Percentiles rank a stretch among this genome's conserved stretches.
Evolutionary conservation across 257 asterid species (phyloP).

Genomic region (Scutellaria baicalensis): DNA sequence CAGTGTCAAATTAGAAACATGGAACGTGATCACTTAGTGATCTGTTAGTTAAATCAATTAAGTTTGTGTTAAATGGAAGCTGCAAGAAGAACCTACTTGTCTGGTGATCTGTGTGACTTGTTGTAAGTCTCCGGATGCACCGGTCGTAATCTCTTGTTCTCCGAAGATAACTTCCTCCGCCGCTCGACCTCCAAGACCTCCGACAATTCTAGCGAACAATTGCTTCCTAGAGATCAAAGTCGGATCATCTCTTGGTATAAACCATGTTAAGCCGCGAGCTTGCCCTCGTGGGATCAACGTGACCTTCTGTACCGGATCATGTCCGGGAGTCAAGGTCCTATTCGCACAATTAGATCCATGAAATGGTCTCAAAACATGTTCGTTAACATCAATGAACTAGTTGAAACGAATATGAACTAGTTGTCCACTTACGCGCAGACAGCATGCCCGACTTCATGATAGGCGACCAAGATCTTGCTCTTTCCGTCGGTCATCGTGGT

Average conservation of each 20-base stretch:
- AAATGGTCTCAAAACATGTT: not conserved
- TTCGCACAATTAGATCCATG: not conserved
- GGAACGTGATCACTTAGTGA: not conserved
- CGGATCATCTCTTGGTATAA: slow-evolving; percentile 53
- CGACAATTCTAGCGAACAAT: slow-evolving; percentile 63
- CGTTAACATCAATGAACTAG: not conserved
- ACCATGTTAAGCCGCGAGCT: slow-evolving; percentile 74
- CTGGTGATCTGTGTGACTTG: slow-evolving; percentile 56
- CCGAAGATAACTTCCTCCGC: slow-evolving; percentile 71
- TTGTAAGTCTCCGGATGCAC: slow-evolving; percentile 66
- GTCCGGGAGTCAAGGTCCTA: slow-evolving; percentile 63
- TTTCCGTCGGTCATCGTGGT: slow-evolving; percentile 66
- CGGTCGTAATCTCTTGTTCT: slow-evolving; percentile 60
- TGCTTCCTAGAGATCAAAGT: slow-evolving; percentile 46
- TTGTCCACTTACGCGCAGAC: slow-evolving; percentile 46
- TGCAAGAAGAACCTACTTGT: slow-evolving; percentile 24
- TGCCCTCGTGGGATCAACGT: slow-evolving; percentile 77
- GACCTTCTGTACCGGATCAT: slow-evolving; percentile 64
- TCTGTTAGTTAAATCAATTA: not conserved
- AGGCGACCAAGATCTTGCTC: slow-evolving; percentile 60
- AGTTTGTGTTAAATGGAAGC: not conserved
- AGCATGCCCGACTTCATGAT: slow-evolving; percentile 65
- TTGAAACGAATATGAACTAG: not conserved
- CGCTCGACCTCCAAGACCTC: slow-evolving; percentile 71
- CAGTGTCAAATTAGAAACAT: not conserved